phyloP scores from a whole-genome alignment of 306 rosid genomes.

The Medicago lupulina region DNA sequence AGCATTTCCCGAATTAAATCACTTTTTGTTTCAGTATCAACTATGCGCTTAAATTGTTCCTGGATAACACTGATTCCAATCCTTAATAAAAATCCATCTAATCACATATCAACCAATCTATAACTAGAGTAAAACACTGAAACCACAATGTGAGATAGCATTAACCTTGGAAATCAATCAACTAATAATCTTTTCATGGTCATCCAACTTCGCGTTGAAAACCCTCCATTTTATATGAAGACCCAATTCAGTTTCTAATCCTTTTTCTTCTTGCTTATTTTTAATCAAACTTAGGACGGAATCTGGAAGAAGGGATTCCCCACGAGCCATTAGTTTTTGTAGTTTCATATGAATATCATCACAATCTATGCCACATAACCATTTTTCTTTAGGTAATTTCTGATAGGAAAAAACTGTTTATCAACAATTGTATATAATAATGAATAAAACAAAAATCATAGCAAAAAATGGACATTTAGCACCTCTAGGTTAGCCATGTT shows the following conservation, averaged over 20 bases:
- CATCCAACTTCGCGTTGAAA: conserved; percentile 60
- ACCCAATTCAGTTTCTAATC: conserved; percentile 32
- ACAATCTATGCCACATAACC: conserved; percentile 79
- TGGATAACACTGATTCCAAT: conserved; percentile 29
- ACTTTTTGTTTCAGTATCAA: conserved; percentile 54
- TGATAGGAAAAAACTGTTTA: conserved; percentile 37
- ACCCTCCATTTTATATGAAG: conserved; percentile 79
- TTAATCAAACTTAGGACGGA: conserved; percentile 50
- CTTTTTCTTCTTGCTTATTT: conserved; percentile 57
- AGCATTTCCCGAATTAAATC: conserved; percentile 78
- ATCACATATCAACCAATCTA: not conserved
- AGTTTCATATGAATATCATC: conserved; percentile 49
- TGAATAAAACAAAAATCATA: not conserved
- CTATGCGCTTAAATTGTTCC: conserved; percentile 79
- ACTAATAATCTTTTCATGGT: conserved; percentile 46
- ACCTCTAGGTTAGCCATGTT: conserved; percentile 67
- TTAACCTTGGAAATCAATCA: conserved; percentile 67
- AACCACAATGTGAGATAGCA: conserved; percentile 55
- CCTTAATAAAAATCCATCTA: not conserved
- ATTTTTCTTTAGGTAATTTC: conserved; percentile 76
- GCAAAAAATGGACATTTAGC: not conserved
- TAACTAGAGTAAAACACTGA: not conserved
- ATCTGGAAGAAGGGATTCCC: conserved; percentile 60
- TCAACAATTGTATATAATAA: conserved; percentile 15
- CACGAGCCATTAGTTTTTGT: conserved; percentile 57